Percentiles rank a stretch among this genome's conserved stretches.
These are phyloP conservation scores for Chalciporus piperatus DNA, from an alignment of 768 basidiomycete species.

Conservation along the genomic window DNA sequence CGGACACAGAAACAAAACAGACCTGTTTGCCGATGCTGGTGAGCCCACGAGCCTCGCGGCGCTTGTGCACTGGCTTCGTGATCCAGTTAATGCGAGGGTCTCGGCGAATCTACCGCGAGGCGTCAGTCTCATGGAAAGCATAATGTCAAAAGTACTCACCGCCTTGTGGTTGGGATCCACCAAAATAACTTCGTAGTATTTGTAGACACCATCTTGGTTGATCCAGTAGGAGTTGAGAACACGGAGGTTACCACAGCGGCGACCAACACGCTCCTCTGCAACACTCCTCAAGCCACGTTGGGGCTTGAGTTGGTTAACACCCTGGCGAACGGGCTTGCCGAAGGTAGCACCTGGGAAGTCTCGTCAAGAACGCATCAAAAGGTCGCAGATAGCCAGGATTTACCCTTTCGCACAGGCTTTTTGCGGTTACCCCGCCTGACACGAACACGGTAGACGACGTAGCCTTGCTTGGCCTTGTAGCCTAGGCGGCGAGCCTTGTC, in stretches of 20 bases:
- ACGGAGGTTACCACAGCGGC: slow-evolving; percentile 92
- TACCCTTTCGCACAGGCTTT: slow-evolving; percentile 97
- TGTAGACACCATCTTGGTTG: slow-evolving; percentile 98
- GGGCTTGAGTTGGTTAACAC: slow-evolving; percentile 99
- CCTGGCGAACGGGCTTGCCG: slow-evolving; percentile 99
- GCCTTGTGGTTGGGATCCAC: slow-evolving; percentile 95
- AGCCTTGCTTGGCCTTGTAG: slow-evolving; percentile 99
- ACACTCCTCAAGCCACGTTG: slow-evolving; percentile 90
- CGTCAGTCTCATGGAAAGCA: slow-evolving; percentile 10
- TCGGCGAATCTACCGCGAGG: slow-evolving; percentile 68
- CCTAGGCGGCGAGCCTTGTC: slow-evolving; percentile 99
- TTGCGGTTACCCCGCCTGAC: slow-evolving; percentile 99
- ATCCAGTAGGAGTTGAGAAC: slow-evolving; percentile 99
- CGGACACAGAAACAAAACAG: slow-evolving; percentile 15
- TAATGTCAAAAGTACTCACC: slow-evolving; percentile 44
- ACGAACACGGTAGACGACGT: slow-evolving; percentile 95
- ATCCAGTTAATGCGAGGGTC: slow-evolving; percentile 99
- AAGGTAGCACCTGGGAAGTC: slow-evolving; percentile 78
- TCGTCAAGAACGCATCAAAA: neutral
- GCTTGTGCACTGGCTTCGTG: slow-evolving; percentile 96
- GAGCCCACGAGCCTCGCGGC: slow-evolving; percentile 95
- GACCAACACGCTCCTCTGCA: slow-evolving; percentile 98
- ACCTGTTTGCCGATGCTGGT: slow-evolving; percentile 96
- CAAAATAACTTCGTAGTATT: slow-evolving; percentile 98
- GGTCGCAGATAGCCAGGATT: slow-evolving; percentile 11